A percentile compares a stretch with the other conserved stretches of the same genome.
Conservation (phyloP, 306 rosid species). For the Quercus cerris region DNA sequence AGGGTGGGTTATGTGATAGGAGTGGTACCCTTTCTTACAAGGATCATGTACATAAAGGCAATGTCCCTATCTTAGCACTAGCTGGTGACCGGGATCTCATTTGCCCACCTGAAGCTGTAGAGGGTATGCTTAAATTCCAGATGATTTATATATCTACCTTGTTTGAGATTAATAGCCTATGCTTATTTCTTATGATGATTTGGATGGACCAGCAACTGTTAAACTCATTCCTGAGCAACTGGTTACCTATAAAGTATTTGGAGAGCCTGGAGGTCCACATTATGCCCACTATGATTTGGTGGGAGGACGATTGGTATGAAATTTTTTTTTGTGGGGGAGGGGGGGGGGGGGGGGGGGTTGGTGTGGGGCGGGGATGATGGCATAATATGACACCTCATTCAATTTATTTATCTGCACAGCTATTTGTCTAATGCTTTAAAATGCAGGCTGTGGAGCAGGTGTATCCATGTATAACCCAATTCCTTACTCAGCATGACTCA, state of each 20-base stretch:
- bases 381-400: neutral
- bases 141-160: constrained; percentile 10
- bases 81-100: constrained; percentile 95
- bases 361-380: neutral
- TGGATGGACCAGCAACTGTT: constrained; percentile 56
- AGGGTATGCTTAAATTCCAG: constrained; percentile 50
- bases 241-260: constrained; percentile 69
- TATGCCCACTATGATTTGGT: constrained; percentile 99
- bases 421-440: constrained; percentile 31
- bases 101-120: constrained; percentile 98
- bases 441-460: constrained; percentile 83
- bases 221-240: constrained; percentile 81
- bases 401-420: constrained; percentile 11
- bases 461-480: constrained; percentile 75
- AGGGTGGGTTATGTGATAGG: constrained; percentile 76
- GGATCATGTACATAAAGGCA: constrained; percentile 73
- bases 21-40: constrained; percentile 60
- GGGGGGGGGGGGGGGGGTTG: too few relatives aligned
- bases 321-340: neutral
- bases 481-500: constrained; percentile 61
- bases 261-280: constrained; percentile 83
- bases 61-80: constrained; percentile 73
- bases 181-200: constrained; percentile 15
- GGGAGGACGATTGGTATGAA: constrained; percentile 86
- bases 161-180: constrained; percentile 15